Evolutionary conservation across 78 protist genomes (phyloP), one percentile per base, ranked within the genome.

Genomic region (Creolimax fragrantissima): DNA sequence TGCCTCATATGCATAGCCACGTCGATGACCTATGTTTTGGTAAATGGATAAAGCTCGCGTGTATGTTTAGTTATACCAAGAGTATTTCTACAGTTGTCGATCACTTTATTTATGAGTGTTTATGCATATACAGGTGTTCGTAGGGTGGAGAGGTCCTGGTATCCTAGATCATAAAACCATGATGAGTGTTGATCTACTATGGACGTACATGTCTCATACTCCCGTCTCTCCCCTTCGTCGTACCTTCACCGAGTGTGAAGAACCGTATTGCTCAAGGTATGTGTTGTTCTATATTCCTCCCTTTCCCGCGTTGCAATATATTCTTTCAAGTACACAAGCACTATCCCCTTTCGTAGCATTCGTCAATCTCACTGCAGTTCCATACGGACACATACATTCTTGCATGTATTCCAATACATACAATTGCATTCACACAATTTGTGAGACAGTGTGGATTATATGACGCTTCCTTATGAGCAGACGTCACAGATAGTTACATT

Each of bases 161-260:
- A 85, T 3, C 90, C 7, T 24, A 24, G 85, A 41, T 32, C 39
- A 39, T 35, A 7, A 3, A 5, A 89, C 43, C 74, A 17, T 2
- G n/a, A 3, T 2, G 39, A 89, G 44, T 35, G 3, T 94, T 17
- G 41, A 4, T 3, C 2, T 92, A 45, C 84, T 94, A 24, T 66
- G 41, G 88, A 3, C 2, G 36, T 95, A 95, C 83, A 90, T 95
- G 41, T 84, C 92, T 32, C 93, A 94, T 47, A n/a, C 88, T 3
- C 47, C 95, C 3, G 93, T 89, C 32, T 2, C 95, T 7, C 94
- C 91, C n/a, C 92, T 93, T 42, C 44, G 4, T 6, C 11, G 35
- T 11, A 81, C 83, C 41, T 41, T 90, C 42, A 81, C 84, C 44
- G 94, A 92, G 45, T 2, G 24, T 5, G 96, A 42, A 36, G 84